Evolutionary conservation across 1,284 basidiomycete species (phyloP), one percentile per base, ranked within the genome.

Genomic region (Fomitopsis pinicola): DNA sequence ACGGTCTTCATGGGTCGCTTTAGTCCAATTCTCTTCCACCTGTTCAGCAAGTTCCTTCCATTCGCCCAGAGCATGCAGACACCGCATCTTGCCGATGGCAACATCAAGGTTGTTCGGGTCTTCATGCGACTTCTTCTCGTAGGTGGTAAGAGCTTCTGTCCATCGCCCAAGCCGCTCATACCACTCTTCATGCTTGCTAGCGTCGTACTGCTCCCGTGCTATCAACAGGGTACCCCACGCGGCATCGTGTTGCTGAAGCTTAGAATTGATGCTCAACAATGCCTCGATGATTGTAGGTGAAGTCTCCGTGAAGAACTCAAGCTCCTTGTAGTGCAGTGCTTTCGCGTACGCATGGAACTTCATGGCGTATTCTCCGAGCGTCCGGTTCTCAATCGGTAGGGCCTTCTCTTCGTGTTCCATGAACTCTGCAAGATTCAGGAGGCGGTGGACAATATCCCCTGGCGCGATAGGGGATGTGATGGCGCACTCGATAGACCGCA

Each of bases 351-450:
- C 96, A 74, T 95, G 92, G 76, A 94, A 96, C 67, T 92, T 92
- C 77, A 94, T 87, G 0, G 97, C 93, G 71, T 97, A 95, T 73
- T 97, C 94, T 58, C 97, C 97, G 5, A 99, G 85, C 14, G 93
- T 92, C 57, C 93, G 87, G 66, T 97, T 91, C 69, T 98, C 95
- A 67, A 99, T 98, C 0, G 95, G 95, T 1, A 99, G 80, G 1
- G 94, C 86, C 73, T 98, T 98, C 74, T 99, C 97, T 75, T 99
- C 97, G 70, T 98, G 97, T 76, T 99, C 97, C 94, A 99, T 98
- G 74, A 99, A 99, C 75, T 99, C 97, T 8, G 96, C 95, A n/a
- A 99, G 82, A 73, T 96, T 96, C 63, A 99, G 84, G 35, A 99
- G 80, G 54, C 93, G 87, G 72, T 98, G 94, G n/a, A 97, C 93